A percentile compares a stretch with the other conserved stretches of the same genome.
These are phyloP conservation scores for Bretschneidera sinensis DNA, from an alignment of 345 rosid species.

Conservation along the genomic window DNA sequence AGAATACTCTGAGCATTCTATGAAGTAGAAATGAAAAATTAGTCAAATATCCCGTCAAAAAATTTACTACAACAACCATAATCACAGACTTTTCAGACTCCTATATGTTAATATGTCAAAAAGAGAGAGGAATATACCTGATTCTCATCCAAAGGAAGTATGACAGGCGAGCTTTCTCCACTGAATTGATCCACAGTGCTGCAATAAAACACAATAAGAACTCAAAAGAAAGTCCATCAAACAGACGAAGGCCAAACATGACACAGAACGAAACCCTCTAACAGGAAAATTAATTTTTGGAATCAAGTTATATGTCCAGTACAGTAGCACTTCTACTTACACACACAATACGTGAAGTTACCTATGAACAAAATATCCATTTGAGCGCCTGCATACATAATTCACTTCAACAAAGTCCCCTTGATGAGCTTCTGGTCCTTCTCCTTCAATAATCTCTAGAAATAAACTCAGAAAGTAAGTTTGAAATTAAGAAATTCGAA, in stretches of 20 bases:
- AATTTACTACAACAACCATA: too few species aligned
- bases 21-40: too few species aligned
- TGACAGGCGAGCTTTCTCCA: slow-evolving; percentile 81
- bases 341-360: slow-evolving; percentile 14
- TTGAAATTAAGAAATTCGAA: neutral
- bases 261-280: neutral
- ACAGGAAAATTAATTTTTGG: neutral
- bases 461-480: slow-evolving; percentile 3
- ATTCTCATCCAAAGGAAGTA: slow-evolving; percentile 61
- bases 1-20: too few species aligned
- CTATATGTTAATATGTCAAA: neutral
- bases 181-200: slow-evolving; percentile 96
- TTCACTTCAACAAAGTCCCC: slow-evolving; percentile 74
- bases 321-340: neutral
- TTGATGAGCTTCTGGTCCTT: slow-evolving; percentile 70
- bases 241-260: neutral
- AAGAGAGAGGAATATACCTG: slow-evolving; percentile 32
- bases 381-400: slow-evolving; percentile 85
- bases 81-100: neutral
- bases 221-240: neutral
- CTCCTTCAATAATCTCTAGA: slow-evolving; percentile 74
- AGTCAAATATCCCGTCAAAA: neutral
- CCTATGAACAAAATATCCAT: slow-evolving; percentile 95
- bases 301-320: neutral
- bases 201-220: slow-evolving; percentile 13